phyloP scores from a whole-genome alignment of 1,284 basidiomycete genomes.

The Mycena sp. region DNA sequence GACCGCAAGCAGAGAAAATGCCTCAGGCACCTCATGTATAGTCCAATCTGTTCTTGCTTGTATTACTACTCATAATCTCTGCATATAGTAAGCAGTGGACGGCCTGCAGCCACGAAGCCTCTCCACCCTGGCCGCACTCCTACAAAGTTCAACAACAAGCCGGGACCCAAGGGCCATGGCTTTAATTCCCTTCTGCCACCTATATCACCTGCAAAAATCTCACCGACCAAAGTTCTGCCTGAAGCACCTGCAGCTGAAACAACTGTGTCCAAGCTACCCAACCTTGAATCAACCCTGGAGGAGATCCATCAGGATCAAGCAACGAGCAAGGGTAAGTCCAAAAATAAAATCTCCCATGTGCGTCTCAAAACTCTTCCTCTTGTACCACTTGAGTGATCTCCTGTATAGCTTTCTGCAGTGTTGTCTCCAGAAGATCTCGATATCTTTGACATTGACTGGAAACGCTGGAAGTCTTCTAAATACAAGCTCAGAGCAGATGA shows the following conservation, averaged over 20 bases:
- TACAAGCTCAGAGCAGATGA: neutral
- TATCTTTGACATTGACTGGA: slow-evolving; percentile 1
- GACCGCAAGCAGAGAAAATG: neutral
- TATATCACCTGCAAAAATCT: neutral
- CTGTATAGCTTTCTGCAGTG: neutral
- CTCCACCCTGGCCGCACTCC: slow-evolving; percentile 3
- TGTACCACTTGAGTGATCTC: no score
- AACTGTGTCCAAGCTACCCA: neutral
- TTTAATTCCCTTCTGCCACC: slow-evolving; percentile 1
- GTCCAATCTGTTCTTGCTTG: neutral
- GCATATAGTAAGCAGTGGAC: neutral
- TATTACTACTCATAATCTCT: neutral
- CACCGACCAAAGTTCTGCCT: neutral
- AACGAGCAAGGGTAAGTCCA: neutral
- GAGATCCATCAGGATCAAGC: neutral
- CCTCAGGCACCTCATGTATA: neutral
- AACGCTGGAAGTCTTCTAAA: neutral
- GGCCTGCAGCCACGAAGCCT: neutral
- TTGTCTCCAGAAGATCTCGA: neutral
- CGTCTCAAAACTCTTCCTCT: neutral
- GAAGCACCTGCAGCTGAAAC: neutral
- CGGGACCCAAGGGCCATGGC: neutral
- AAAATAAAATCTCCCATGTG: neutral
- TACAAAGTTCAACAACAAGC: slow-evolving; percentile 2
- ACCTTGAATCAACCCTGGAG: neutral